phyloP scores from a whole-genome alignment of 1,139 yeast species.

The Debaryomyces sp. region DNA sequence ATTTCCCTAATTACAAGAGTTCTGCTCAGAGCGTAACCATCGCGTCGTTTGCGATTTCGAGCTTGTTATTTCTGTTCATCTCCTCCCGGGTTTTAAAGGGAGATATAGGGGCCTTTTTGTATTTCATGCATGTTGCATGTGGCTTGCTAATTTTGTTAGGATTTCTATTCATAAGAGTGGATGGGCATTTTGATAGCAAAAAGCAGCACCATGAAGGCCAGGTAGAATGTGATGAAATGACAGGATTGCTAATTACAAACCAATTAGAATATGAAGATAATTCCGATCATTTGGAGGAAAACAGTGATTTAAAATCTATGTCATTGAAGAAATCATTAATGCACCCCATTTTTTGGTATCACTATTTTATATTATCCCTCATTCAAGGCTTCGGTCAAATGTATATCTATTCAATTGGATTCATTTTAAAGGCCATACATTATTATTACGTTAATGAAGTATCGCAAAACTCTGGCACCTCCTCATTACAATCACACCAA shows the following conservation, averaged over 20 bases:
- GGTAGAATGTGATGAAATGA: constrained; percentile 13
- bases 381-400: constrained; percentile 45
- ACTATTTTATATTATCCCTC: constrained; percentile 39
- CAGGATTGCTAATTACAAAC: constrained; percentile 9
- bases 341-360: constrained; percentile 46
- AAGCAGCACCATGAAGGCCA: constrained; percentile 12
- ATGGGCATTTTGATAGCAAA: constrained; percentile 26
- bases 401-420: constrained; percentile 49
- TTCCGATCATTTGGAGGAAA: not conserved
- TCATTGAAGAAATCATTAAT: constrained; percentile 20
- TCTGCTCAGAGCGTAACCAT: constrained; percentile 42
- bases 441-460: constrained; percentile 28
- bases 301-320: constrained; percentile 16
- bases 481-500: constrained; percentile 48
- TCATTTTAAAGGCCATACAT: constrained; percentile 56
- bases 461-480: constrained; percentile 9
- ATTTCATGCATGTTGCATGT: constrained; percentile 26
- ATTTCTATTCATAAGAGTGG: constrained; percentile 33
- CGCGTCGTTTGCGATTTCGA: constrained; percentile 42
- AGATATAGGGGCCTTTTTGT: constrained; percentile 26
- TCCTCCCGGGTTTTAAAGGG: constrained; percentile 24
- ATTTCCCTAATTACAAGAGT: constrained; percentile 35
- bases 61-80: constrained; percentile 29
- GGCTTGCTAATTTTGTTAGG: constrained; percentile 31
- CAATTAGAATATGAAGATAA: constrained; percentile 7